Base-by-base conservation (phyloP, 1,139 yeast species). In the Kurtzmaniella natalensis region DNA sequence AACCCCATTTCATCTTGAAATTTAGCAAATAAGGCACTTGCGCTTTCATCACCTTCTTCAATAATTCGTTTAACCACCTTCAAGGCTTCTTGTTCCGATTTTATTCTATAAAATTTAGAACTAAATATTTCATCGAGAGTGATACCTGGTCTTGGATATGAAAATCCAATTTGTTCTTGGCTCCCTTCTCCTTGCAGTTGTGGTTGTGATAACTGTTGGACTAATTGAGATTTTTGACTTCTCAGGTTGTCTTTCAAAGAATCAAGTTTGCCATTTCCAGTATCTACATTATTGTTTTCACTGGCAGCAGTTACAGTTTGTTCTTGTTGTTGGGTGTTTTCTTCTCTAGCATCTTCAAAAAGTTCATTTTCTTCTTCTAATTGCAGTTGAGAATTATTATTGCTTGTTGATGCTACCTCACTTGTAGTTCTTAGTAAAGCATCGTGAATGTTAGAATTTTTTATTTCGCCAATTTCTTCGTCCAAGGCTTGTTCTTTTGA, bases 401-500 rank as follows among this genome's bases (percentile, higher is more conserved):
- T 22, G 20, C n/a, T 28, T 4, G 22, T 22, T 13, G n/a, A n/a
- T 22, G 28, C 28, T 28, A 10, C 13, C 18, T 25, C 25, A 18
- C 14, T 14, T 25, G 17, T 10, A 8, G 21, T 16, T 7, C 14
- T 20, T 9, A 44, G 35, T 34, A 59, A 46, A 1, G 55, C 59
- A 18, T 52, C 57, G 41, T 59, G 64, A 31, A 63, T 61, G 38
- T 62, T 59, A 5, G 69, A 60, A 34, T 58, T 54, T 39, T 60
- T 64, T 17, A 55, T 45, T 37, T 61, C 64, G 14, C 69, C 61
- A 29, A 65, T 64, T 40, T 65, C 71, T 44, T 65, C 70, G 41
- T 65, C 71, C 33, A 65, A 52, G 0, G 71, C 64, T n/a, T 28
- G 33, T 18, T 30, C 30, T 3, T 21, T 28, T 25, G 20, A 33